Evolutionary conservation across 2,329 filamentous ascomycete genomes (phyloP), one percentile per base, ranked within the genome.

Genomic region (Cryphonectria naterciae): DNA sequence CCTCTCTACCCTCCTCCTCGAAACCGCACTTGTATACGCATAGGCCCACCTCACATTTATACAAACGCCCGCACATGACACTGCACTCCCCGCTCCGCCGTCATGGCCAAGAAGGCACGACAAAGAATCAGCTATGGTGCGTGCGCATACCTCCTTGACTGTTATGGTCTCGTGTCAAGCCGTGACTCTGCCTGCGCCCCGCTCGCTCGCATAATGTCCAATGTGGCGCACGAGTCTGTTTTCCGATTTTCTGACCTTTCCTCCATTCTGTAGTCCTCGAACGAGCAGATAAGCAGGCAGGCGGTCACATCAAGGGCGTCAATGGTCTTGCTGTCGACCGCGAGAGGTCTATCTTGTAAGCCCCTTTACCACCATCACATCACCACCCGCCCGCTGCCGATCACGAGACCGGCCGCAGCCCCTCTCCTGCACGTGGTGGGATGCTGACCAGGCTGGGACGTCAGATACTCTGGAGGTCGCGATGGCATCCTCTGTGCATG

Each of bases 401-500:
- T 32, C 39, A 54, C 39, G 22, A 32, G 35, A 35, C 8, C 35
- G 15, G 17, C 54, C 49, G 35, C 22, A n/a, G 46, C n/a, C 22
- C 66, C 13, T 19, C 15, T 13, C 52, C 41, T 63, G 61, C 5
- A 41, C 37, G 52, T 37, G 54, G 39, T 52, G 15, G 15, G 13
- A 72, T 76, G 69, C 79, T 77, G 70, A 76, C 77, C 66, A 75
- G 72, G 72, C 75, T 68, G 25, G 58, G 35, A 8, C 58, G 43
- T 11, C 73, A 98, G 95, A 77, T 99, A 98, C 83, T 98, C 96
- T 62, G 96, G 94, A 75, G 96, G 96, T 72, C 92, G 96, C 79
- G 96, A 99, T 82, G 96, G 96, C 76, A 92, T 96, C 66, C 92
- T 99, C 75, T 99, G 96, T 83, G 94, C 95, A 73, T 99, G 96